Conservation (phyloP, 2,329 filamentous ascomycete genomes). For the Aspergillus brasiliensis region DNA sequence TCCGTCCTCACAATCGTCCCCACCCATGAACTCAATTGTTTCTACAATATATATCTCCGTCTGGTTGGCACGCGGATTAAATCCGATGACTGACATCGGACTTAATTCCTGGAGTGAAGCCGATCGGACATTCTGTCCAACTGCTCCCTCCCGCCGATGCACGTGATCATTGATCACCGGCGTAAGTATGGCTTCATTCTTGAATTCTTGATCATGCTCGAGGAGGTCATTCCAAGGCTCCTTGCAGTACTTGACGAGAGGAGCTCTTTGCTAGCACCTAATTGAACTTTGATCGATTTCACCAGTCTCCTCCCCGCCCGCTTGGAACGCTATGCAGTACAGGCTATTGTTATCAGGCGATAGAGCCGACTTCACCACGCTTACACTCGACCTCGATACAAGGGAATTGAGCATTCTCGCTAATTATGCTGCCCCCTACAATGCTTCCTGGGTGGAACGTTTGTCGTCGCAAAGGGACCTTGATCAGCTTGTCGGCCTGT, state of each 20-base stretch:
- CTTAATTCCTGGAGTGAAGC: neutral
- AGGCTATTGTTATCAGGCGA: conserved; percentile 1
- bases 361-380: conserved; percentile 1
- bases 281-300: neutral
- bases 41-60: too few species aligned
- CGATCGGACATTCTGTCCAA: too few species aligned
- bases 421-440: conserved; percentile 3
- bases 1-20: too few species aligned
- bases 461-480: neutral
- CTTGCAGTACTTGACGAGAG: too few species aligned
- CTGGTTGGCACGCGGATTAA: too few species aligned
- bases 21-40: too few species aligned
- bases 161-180: neutral
- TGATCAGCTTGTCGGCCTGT: neutral
- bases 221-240: too few species aligned
- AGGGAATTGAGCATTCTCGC: conserved; percentile 1
- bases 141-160: neutral
- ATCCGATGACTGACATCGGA: neutral
- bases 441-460: conserved; percentile 1
- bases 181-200: neutral
- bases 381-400: neutral
- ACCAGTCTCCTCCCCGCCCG: neutral
- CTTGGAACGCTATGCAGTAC: neutral
- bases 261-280: too few species aligned
- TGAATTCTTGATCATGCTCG: too few species aligned